These are phyloP conservation scores for Coniochaeta prunicola DNA, from an alignment of 2,329 filamentous ascomycete species.

Conservation along the genomic window DNA sequence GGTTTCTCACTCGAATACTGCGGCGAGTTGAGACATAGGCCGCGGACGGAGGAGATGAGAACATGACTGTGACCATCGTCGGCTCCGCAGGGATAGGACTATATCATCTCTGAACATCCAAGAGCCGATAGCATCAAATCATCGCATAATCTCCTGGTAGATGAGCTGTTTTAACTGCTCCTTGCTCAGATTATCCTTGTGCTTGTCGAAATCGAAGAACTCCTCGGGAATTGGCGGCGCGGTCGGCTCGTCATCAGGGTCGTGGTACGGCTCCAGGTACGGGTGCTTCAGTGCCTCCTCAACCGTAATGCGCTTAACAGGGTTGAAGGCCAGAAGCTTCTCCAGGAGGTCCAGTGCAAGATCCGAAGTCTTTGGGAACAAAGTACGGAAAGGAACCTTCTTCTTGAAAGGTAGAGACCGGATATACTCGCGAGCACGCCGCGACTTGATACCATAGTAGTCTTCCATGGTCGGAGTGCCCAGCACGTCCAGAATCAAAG, in stretches of 20 bases:
- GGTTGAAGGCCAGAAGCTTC: conserved; percentile 95
- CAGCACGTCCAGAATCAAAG: conserved; percentile 91
- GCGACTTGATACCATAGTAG: conserved; percentile 99
- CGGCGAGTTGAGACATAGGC: neutral
- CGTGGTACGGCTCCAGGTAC: conserved; percentile 97
- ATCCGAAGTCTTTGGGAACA: conserved; percentile 99
- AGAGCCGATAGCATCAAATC: conserved; percentile 8
- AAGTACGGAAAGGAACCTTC: conserved; percentile 94
- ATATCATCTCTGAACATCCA: neutral
- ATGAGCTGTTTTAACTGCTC: conserved; percentile 97
- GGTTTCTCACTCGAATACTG: neutral
- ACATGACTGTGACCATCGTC: neutral
- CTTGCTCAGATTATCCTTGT: conserved; percentile 98
- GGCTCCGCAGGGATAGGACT: neutral
- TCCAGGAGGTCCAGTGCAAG: conserved; percentile 88
- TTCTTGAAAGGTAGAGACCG: conserved; percentile 98
- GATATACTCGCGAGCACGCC: conserved; percentile 95
- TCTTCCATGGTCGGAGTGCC: conserved; percentile 99
- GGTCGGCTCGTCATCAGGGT: conserved; percentile 96
- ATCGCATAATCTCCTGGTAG: conserved; percentile 89
- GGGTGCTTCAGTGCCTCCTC: conserved; percentile 96
- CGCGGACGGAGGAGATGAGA: neutral
- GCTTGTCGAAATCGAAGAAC: conserved; percentile 99
- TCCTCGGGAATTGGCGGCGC: conserved; percentile 95
- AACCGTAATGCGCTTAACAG: conserved; percentile 95